Conservation (phyloP, 2,329 filamentous ascomycete genomes). For the Beauveria sp. region DNA sequence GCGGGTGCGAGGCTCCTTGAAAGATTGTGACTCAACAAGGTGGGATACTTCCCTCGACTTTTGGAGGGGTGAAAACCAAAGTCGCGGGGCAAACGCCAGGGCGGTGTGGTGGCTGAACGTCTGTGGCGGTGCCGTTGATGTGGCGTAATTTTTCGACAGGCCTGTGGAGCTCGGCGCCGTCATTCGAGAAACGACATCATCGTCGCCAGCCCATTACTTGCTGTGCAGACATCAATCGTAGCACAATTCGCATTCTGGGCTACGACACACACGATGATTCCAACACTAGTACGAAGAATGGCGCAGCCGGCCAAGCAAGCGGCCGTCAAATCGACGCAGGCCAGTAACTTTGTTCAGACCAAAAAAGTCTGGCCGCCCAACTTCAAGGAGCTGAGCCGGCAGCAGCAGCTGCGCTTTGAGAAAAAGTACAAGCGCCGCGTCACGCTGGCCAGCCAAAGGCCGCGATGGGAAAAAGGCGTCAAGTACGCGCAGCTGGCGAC, state of each 20-base stretch:
- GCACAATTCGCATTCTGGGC: not conserved
- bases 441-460: conserved; percentile 52
- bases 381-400: conserved; percentile 59
- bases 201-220: not conserved
- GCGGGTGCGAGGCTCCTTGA: not conserved
- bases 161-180: not conserved
- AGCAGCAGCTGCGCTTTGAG: conserved; percentile 72
- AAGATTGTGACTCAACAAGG: conserved; percentile 9
- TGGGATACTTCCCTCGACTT: not conserved
- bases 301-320: conserved; percentile 24
- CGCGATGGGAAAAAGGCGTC: conserved; percentile 56
- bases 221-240: not conserved
- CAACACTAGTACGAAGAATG: conserved; percentile 27
- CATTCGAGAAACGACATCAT: conserved; percentile 3
- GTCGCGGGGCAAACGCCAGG: conserved; percentile 13
- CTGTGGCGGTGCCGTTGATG: conserved; percentile 5
- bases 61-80: conserved; percentile 13
- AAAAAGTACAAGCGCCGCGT: conserved; percentile 68
- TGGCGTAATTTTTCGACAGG: not conserved
- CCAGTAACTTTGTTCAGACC: conserved; percentile 53
- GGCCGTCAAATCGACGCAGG: conserved; percentile 22
- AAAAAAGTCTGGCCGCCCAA: conserved; percentile 75
- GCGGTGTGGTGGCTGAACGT: conserved; percentile 3
- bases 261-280: conserved; percentile 23
- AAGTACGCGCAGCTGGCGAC: conserved; percentile 57